Percentiles rank a stretch among this genome's conserved stretches.
Evolutionary conservation across 1,284 basidiomycete genomes (phyloP).

Genomic region (Cronartium ribicola): DNA sequence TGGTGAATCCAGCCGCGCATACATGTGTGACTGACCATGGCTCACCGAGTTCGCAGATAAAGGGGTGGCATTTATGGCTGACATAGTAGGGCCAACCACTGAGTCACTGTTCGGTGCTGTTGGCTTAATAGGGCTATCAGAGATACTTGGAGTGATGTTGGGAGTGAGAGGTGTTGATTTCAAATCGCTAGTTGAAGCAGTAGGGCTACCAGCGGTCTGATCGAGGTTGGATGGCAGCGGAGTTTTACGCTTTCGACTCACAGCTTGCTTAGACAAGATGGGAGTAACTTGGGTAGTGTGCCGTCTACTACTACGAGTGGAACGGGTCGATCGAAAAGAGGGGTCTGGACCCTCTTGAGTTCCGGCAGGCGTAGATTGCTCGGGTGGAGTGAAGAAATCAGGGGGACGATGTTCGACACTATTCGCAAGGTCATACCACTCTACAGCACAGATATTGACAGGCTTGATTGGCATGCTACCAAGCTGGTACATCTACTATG

Average conservation of each 20-base stretch:
- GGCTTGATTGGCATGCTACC: neutral
- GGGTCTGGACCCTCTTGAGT: neutral
- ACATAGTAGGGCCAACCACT: too few species aligned
- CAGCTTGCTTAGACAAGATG: constrained; percentile 21
- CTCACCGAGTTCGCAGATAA: too few species aligned
- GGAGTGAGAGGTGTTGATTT: too few species aligned
- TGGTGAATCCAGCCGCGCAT: neutral
- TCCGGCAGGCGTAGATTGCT: neutral
- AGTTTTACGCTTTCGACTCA: constrained; percentile 20
- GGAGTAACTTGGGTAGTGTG: constrained; percentile 22
- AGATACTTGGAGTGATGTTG: neutral
- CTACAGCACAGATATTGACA: neutral
- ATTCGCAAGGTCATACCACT: constrained; percentile 40
- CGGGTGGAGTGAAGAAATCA: constrained; percentile 7
- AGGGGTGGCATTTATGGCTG: too few species aligned
- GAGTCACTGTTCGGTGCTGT: neutral
- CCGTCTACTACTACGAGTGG: constrained; percentile 34
- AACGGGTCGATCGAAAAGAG: constrained; percentile 12
- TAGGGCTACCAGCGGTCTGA: neutral
- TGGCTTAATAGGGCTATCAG: neutral
- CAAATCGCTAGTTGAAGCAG: neutral
- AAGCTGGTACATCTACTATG: neutral
- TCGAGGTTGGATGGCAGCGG: neutral
- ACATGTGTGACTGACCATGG: too few species aligned
- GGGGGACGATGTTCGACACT: constrained; percentile 28